Percentiles rank a stretch among this genome's conserved stretches.
These are phyloP conservation scores for Aspergillus sclerotiicarbonarius DNA, from an alignment of 495 filamentous ascomycete species.

Conservation along the genomic window DNA sequence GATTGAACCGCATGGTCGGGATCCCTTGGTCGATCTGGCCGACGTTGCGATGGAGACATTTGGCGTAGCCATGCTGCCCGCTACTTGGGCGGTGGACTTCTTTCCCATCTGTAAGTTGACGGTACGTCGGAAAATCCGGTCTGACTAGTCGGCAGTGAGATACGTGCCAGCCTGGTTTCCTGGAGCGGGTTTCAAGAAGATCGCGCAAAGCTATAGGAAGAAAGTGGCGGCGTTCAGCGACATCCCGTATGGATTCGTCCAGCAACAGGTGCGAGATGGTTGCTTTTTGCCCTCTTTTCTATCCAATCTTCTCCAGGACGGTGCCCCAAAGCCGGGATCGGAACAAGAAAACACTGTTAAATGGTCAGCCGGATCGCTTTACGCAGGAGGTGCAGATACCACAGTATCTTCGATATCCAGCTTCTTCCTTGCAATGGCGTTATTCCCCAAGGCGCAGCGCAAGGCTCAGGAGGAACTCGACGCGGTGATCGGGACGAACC, in stretches of 20 bases:
- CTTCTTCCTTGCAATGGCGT: constrained; percentile 48
- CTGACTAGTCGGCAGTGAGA: constrained; percentile 17
- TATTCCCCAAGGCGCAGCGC: constrained; percentile 49
- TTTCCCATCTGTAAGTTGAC: constrained; percentile 27
- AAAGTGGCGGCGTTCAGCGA: constrained; percentile 26
- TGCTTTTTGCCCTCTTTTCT: constrained; percentile 35
- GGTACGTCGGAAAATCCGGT: too few species aligned
- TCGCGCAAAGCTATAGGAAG: constrained; percentile 28
- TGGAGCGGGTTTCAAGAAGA: constrained; percentile 44
- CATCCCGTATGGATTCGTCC: constrained; percentile 44
- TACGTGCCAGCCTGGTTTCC: constrained; percentile 45
- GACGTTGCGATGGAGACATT: constrained; percentile 42
- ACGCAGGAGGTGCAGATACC: constrained; percentile 59
- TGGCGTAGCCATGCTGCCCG: constrained; percentile 36
- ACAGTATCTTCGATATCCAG: constrained; percentile 28
- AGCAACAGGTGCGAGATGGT: constrained; percentile 38
- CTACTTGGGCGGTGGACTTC: constrained; percentile 47
- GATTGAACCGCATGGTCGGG: constrained; percentile 33
- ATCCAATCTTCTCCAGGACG: constrained; percentile 31
- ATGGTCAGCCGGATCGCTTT: constrained; percentile 50
- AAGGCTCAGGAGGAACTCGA: constrained; percentile 61
- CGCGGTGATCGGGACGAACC: constrained; percentile 38
- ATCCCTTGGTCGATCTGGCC: constrained; percentile 42
- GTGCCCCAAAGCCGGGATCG: constrained; percentile 16
- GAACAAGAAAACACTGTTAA: constrained; percentile 36